Evolutionary conservation across 345 rosid genomes (phyloP).

Genomic region (Populus tremula): DNA sequence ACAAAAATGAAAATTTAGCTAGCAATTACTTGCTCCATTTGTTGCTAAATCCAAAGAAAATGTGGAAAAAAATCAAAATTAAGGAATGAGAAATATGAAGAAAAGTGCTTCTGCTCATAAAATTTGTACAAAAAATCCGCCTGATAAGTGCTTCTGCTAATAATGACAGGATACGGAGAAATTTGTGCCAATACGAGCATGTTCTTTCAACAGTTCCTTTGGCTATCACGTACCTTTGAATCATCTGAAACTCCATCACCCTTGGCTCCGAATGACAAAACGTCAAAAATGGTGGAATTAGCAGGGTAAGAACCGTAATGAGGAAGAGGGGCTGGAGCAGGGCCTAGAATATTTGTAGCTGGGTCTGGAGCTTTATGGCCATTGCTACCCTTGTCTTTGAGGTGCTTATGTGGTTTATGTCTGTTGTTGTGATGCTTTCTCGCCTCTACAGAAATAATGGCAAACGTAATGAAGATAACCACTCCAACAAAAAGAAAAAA

Average conservation of each 20-base stretch:
- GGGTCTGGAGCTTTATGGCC: slow-evolving; percentile 10
- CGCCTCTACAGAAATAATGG: slow-evolving; percentile 39
- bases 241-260: slow-evolving; percentile 63
- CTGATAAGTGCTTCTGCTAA: too few relatives aligned
- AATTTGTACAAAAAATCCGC: too few relatives aligned
- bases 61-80: neutral
- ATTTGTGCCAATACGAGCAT: neutral
- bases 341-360: slow-evolving; percentile 11
- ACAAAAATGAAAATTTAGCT: neutral
- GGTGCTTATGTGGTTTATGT: slow-evolving; percentile 30
- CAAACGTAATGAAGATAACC: slow-evolving; percentile 19
- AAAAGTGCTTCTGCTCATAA: too few relatives aligned
- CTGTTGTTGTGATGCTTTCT: slow-evolving; percentile 42
- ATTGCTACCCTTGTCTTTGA: slow-evolving; percentile 24
- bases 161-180: neutral
- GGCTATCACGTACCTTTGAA: slow-evolving; percentile 33
- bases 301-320: slow-evolving; percentile 13
- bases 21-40: neutral
- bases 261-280: slow-evolving; percentile 55
- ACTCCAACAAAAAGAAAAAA: slow-evolving; percentile 15
- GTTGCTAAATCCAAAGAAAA: neutral
- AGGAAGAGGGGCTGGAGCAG: slow-evolving; percentile 39
- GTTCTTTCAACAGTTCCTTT: neutral
- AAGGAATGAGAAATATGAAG: too few relatives aligned
- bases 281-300: slow-evolving; percentile 28